phyloP scores from a whole-genome alignment of 805 yeast species.

The Kodamaea fukazawae region DNA sequence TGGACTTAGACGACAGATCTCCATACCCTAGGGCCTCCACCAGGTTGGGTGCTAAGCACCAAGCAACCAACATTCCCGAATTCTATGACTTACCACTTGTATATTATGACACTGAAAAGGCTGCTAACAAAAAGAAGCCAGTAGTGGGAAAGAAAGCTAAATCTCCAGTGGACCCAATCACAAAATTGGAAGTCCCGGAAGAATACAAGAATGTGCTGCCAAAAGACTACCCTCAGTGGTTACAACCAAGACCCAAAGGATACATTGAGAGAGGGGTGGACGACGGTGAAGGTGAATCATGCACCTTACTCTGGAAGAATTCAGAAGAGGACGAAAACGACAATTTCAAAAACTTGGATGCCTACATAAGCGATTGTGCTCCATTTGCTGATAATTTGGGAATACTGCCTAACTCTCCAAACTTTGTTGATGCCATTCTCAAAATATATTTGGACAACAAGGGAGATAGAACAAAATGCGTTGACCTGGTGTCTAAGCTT shows the following conservation, averaged over 20 bases:
- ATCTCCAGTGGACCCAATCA: conserved; percentile 4
- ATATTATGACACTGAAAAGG: conserved; percentile 53
- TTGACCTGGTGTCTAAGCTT: conserved; percentile 42
- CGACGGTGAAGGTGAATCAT: conserved; percentile 49
- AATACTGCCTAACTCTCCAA: conserved; percentile 65
- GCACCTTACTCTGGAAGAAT: conserved; percentile 64
- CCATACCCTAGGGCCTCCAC: conserved; percentile 82
- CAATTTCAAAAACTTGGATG: conserved; percentile 42
- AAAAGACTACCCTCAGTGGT: conserved; percentile 65
- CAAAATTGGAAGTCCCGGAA: conserved; percentile 44
- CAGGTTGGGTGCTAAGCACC: conserved; percentile 70
- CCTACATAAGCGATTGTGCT: conserved; percentile 53
- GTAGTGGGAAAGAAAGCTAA: conserved; percentile 3
- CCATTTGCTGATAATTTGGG: conserved; percentile 55
- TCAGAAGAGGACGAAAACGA: conserved; percentile 27
- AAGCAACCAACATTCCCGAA: conserved; percentile 61
- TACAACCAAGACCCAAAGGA: conserved; percentile 75
- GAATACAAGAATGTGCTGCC: conserved; percentile 41
- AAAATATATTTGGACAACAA: conserved; percentile 49
- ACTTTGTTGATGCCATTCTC: conserved; percentile 75
- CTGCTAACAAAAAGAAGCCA: conserved; percentile 12
- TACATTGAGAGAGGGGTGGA: conserved; percentile 83
- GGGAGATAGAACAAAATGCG: conserved; percentile 53
- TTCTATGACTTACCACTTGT: conserved; percentile 60
- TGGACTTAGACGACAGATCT: conserved; percentile 67